phyloP scores from a whole-genome alignment of 2,329 filamentous ascomycete species.

The Emergomyces orientalis region DNA sequence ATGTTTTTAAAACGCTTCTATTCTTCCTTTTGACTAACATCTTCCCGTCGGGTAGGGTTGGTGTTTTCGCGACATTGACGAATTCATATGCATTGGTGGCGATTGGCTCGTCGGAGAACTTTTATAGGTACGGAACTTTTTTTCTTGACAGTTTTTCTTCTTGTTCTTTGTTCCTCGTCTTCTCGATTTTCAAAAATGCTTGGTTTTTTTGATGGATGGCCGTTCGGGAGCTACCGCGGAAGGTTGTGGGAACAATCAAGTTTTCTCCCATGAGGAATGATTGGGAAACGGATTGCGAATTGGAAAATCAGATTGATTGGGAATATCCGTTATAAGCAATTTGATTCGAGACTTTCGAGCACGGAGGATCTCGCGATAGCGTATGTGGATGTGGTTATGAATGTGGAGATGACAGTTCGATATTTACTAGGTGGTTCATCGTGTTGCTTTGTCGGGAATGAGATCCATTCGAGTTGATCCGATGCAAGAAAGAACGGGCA shows the following conservation, averaged over 20 bases:
- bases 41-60: slow-evolving; percentile 54
- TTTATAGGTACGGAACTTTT: slow-evolving; percentile 61
- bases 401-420: background rate
- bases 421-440: background rate
- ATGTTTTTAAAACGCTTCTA: too few relatives aligned
- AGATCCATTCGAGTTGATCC: background rate
- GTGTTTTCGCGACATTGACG: slow-evolving; percentile 92
- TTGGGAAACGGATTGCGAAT: background rate
- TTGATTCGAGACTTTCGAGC: background rate
- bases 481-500: background rate
- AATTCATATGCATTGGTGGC: slow-evolving; percentile 95
- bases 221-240: background rate
- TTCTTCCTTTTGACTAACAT: too few relatives aligned
- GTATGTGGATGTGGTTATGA: slow-evolving; percentile 7
- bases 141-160: background rate
- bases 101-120: slow-evolving; percentile 93
- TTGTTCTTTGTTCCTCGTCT: background rate
- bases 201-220: background rate
- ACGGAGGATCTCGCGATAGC: background rate
- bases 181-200: background rate
- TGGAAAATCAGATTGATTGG: background rate
- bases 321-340: background rate
- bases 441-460: background rate
- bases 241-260: background rate
- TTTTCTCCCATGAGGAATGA: background rate